Percentiles rank a stretch among this genome's conserved stretches.
These are phyloP conservation scores for Diutina ranongensis DNA, from an alignment of 1,139 yeast genomes.

Conservation along the genomic window DNA sequence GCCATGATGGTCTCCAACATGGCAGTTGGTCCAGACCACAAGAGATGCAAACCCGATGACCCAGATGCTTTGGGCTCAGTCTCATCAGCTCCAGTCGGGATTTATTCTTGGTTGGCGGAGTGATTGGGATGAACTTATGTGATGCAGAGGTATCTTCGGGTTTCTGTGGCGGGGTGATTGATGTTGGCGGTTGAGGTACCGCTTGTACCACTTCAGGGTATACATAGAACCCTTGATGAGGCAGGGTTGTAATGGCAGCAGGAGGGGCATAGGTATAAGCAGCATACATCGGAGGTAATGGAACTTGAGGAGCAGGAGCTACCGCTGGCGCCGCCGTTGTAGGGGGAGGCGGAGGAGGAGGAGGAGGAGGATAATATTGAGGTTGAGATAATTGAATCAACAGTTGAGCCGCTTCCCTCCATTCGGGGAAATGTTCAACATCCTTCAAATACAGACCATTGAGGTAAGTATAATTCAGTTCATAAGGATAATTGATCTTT, in stretches of 20 bases:
- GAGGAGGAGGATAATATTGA: slow-evolving; percentile 9
- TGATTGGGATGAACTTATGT: slow-evolving; percentile 25
- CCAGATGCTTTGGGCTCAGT: slow-evolving; percentile 27
- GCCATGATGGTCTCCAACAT: slow-evolving; percentile 99
- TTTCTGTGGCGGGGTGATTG: neutral
- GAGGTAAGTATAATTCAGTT: slow-evolving; percentile 41
- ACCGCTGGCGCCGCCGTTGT: too few relatives aligned
- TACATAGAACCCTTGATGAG: neutral
- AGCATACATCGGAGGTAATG: slow-evolving; percentile 1
- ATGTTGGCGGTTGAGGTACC: neutral
- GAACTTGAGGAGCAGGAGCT: neutral
- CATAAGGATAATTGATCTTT: slow-evolving; percentile 42
- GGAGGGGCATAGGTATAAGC: neutral
- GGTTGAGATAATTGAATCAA: slow-evolving; percentile 26
- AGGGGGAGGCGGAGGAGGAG: neutral
- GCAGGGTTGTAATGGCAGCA: neutral
- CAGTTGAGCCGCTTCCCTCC: slow-evolving; percentile 35
- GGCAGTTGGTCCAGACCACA: slow-evolving; percentile 91
- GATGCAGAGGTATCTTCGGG: neutral
- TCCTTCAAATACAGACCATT: slow-evolving; percentile 34
- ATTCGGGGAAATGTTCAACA: slow-evolving; percentile 36
- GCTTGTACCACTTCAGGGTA: neutral
- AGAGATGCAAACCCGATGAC: slow-evolving; percentile 61
- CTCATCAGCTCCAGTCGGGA: slow-evolving; percentile 20
- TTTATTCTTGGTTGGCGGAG: slow-evolving; percentile 30